Evolutionary conservation across 495 filamentous ascomycete species (phyloP).

Genomic region (Neurospora sp.): DNA sequence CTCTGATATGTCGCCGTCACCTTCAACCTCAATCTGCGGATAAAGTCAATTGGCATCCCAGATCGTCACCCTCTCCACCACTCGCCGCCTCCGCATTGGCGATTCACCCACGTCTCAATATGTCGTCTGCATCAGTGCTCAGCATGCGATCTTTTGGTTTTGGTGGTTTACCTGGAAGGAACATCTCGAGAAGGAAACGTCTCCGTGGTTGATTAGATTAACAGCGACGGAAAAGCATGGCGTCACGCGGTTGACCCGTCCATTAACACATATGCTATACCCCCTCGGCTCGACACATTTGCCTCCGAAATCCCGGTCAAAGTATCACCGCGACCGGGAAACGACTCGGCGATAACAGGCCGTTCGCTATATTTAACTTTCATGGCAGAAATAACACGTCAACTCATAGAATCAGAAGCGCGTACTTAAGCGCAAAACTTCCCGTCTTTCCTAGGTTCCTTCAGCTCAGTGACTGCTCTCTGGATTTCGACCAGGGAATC

Average conservation of each 20-base stretch:
- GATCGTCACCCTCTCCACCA: neutral
- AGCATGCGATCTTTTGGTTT: neutral
- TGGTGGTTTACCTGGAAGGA: neutral
- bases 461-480: neutral
- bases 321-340: neutral
- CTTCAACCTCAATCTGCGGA: neutral
- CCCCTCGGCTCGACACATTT: neutral
- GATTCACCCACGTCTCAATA: neutral
- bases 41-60: neutral
- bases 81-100: neutral
- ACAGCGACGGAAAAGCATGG: neutral
- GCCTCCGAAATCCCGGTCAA: neutral
- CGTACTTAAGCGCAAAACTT: neutral
- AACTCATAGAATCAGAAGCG: neutral
- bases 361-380: neutral
- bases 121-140: neutral
- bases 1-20: neutral
- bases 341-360: neutral
- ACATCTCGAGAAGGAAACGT: neutral
- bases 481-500: neutral
- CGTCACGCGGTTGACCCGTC: neutral
- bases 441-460: neutral
- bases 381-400: neutral
- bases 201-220: neutral
- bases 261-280: neutral